Base-by-base conservation (phyloP, 2,329 filamentous ascomycete species). In the Ceratocystis diversiconidia region DNA sequence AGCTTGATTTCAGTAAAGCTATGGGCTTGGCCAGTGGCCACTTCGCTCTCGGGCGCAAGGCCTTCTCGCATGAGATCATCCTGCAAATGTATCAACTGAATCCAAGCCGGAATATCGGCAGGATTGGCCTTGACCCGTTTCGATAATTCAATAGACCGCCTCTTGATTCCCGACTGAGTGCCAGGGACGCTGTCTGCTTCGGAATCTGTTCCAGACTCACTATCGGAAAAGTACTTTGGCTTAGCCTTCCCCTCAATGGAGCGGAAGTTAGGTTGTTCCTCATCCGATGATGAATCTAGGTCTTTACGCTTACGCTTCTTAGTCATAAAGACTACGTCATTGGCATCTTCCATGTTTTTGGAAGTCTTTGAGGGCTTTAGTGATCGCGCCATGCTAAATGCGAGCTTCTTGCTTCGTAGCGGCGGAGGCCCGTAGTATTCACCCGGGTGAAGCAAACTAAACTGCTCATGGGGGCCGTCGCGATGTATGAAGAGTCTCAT, bases 1-100 rank as follows among this genome's bases (percentile, higher is more conserved):
- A 95, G 76, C 69, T 90, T 92, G 65, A 96, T 84, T 69, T 94
- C 87, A 2, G 90, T 85, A 65, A 89, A 83, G 68, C 87, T 87
- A 68, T 80, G 81, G 62, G 78, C 77, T 71, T 94, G 88, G 2
- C 85, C 82, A 32, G 78, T 76, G 0, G 83, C 85, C 36, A 71
- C 73, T 48, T 74, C 78, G 52, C 72, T 79, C 71, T 76, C 77
- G 68, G 71, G 72, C 55, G 74, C 75, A 25, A 79, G 75, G 30
- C 78, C 78, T 28, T 78, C 76, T 63, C 77, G 76, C 52, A 92
- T 76, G 65, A 95, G 78, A 1, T 75, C 73, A 68, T 90, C 85
- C 75, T 97, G 92, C 68, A 95, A 85, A 6, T 85, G 77, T 59
- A 92, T 87, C n/a, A 96, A 79, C 46, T 83, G 79, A 17, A 95